Conservation (phyloP, 257 asterid genomes). For the Petunia secreta region DNA sequence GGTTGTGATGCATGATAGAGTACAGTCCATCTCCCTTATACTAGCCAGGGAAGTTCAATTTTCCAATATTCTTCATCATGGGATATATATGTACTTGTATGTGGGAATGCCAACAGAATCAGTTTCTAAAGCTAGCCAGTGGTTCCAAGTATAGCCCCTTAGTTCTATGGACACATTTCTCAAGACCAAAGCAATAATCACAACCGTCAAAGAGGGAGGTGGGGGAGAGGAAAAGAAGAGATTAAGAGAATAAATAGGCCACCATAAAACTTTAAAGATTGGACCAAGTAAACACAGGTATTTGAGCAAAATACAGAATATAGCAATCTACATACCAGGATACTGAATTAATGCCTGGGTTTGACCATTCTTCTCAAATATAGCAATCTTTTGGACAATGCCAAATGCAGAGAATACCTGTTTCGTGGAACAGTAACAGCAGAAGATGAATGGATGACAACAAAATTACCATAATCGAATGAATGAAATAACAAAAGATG, state of each 20-base stretch:
- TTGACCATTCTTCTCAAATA: constrained; percentile 88
- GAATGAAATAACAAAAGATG: constrained; percentile 13
- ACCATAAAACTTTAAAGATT: not conserved
- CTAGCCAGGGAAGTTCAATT: not conserved
- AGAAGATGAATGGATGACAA: not conserved
- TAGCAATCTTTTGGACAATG: constrained; percentile 81
- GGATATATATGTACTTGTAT: not conserved
- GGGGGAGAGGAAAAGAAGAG: constrained; percentile 12
- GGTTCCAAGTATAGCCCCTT: not conserved
- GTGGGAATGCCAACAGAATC: not conserved
- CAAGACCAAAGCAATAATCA: not conserved
- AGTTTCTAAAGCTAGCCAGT: not conserved
- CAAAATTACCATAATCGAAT: not conserved
- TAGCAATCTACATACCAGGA: constrained; percentile 55
- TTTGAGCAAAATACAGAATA: not conserved
- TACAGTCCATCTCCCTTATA: not conserved
- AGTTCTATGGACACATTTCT: not conserved
- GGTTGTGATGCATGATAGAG: not conserved
- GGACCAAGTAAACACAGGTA: not conserved
- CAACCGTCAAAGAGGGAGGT: not conserved
- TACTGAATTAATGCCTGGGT: constrained; percentile 82
- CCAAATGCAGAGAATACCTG: constrained; percentile 85
- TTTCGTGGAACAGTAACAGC: constrained; percentile 16
- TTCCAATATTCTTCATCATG: not conserved
- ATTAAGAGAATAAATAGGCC: constrained; percentile 2